phyloP scores from a whole-genome alignment of 2,329 filamentous ascomycete genomes.

The Exutisphaerella laricina region DNA sequence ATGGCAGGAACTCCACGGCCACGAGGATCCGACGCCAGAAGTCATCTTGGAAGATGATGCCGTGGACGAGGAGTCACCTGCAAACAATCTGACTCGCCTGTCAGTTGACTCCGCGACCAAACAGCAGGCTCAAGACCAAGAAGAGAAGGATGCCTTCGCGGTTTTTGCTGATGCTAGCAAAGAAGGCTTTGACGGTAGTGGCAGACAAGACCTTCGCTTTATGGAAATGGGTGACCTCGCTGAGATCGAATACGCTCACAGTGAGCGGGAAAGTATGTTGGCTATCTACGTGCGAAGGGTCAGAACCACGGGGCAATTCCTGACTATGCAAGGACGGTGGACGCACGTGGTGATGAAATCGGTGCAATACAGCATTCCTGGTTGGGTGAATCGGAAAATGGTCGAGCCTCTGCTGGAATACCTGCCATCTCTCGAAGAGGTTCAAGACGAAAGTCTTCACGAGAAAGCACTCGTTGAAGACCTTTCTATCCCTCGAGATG shows the following conservation, averaged over 20 bases:
- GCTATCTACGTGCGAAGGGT: slow-evolving; percentile 43
- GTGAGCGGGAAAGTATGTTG: slow-evolving; percentile 39
- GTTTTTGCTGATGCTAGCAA: slow-evolving; percentile 19
- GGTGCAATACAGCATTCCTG: slow-evolving; percentile 47
- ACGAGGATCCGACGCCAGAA: slow-evolving; percentile 15
- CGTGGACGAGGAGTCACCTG: slow-evolving; percentile 22
- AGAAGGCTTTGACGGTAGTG: slow-evolving; percentile 28
- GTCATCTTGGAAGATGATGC: slow-evolving; percentile 18
- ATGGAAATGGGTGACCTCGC: slow-evolving; percentile 46
- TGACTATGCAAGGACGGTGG: slow-evolving; percentile 48
- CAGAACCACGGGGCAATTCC: slow-evolving; percentile 40
- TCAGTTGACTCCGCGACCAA: slow-evolving; percentile 26
- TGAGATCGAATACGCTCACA: slow-evolving; percentile 36
- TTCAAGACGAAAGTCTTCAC: slow-evolving; percentile 28
- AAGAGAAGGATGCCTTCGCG: slow-evolving; percentile 21
- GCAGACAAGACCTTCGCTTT: slow-evolving; percentile 34
- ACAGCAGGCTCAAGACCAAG: slow-evolving; percentile 21
- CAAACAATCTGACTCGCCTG: slow-evolving; percentile 29
- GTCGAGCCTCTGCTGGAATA: slow-evolving; percentile 47
- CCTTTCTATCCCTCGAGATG: slow-evolving; percentile 40
- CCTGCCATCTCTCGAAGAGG: slow-evolving; percentile 42
- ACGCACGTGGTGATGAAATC: slow-evolving; percentile 34
- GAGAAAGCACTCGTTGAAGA: slow-evolving; percentile 36
- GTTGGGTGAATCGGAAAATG: slow-evolving; percentile 42
- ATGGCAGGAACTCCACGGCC: slow-evolving; percentile 42